Conservation (phyloP, 352 stramenopile species). For the Pythium biforme region DNA sequence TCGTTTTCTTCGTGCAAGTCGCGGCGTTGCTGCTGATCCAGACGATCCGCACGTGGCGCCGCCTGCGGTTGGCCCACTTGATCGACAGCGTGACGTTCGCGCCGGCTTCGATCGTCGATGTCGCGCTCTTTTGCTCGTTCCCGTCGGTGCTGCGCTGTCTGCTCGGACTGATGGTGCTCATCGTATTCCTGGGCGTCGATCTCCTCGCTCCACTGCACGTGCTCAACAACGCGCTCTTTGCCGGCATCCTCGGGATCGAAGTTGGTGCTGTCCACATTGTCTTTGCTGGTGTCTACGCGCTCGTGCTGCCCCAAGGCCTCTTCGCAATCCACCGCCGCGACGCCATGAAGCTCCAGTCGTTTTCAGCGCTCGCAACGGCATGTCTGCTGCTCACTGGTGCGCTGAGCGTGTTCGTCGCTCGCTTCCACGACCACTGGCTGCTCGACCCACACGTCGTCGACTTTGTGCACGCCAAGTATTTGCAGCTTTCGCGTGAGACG, state of each 20-base stretch:
- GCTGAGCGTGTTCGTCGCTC: constrained; percentile 9
- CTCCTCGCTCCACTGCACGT: constrained; percentile 22
- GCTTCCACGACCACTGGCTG: constrained; percentile 21
- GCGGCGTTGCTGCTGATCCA: constrained; percentile 20
- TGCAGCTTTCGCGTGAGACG: constrained; percentile 20
- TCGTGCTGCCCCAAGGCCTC: constrained; percentile 7
- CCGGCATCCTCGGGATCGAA: constrained; percentile 20
- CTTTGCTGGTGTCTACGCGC: background rate
- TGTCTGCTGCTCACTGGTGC: constrained; percentile 9
- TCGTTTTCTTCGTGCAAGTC: constrained; percentile 27
- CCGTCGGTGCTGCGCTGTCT: constrained; percentile 18
- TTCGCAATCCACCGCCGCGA: constrained; percentile 9
- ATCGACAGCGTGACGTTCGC: constrained; percentile 1
- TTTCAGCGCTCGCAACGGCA: constrained; percentile 4
- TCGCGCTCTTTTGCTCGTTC: constrained; percentile 10
- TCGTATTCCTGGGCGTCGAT: constrained; percentile 19
- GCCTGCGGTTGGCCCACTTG: constrained; percentile 21
- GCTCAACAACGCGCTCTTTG: constrained; percentile 22
- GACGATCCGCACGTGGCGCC: constrained; percentile 29
- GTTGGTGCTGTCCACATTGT: constrained; percentile 9
- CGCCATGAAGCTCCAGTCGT: constrained; percentile 12
- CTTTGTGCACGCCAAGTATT: constrained; percentile 18
- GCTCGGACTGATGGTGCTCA: background rate
- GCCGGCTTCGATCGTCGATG: constrained; percentile 8
- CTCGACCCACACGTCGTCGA: constrained; percentile 25